Evolutionary conservation across 2,329 filamentous ascomycete genomes (phyloP), one percentile per base, ranked within the genome.

Genomic region (Apiospora sp.): DNA sequence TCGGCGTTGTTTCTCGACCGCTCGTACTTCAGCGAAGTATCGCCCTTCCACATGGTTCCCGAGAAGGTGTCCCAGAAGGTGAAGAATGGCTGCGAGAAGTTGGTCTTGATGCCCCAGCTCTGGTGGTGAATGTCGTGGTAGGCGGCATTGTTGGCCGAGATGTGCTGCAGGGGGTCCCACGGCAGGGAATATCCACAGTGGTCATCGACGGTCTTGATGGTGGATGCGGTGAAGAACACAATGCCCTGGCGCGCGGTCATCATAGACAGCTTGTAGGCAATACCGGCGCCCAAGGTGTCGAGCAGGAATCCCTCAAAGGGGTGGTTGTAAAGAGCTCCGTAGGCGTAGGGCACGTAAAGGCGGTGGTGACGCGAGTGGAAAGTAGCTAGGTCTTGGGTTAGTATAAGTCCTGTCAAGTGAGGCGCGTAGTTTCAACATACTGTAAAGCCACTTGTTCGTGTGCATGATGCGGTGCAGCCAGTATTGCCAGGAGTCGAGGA

Each of bases 71-170:
- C 96, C 94, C 96, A 98, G 84, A 98, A 95, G 68, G 93, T 98
- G 84, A 98, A 98, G 85, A 95, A 97, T 3, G 94, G 94, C 83
- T 97, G 94, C 6, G 92, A 93, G 82, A 94, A 97, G 84, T 97
- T 97, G 75, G 92, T 93, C 89, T 98, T 99, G 88, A 99, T 98
- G 72, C 96, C 96, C 95, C 96, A 98, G 83, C 94, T 97, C 84
- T 99, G 96, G 84, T 99, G 96, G 84, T 99, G 96, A 73, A 99
- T 96, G 80, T 99, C 96, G 81, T 99, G 96, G 83, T 98, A 99
- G 48, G 92, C 92, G 37, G 96, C 96, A 78, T 98, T 98, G 87
- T 99, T 98, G 81, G 93, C 93, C 64, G 95, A 97, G 74, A 98
- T 88, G 80, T 93, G 92, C 87, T 98, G 95, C 71, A 98, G 87